phyloP scores from a whole-genome alignment of 2,329 filamentous ascomycete species.

The Verticillium longisporum region DNA sequence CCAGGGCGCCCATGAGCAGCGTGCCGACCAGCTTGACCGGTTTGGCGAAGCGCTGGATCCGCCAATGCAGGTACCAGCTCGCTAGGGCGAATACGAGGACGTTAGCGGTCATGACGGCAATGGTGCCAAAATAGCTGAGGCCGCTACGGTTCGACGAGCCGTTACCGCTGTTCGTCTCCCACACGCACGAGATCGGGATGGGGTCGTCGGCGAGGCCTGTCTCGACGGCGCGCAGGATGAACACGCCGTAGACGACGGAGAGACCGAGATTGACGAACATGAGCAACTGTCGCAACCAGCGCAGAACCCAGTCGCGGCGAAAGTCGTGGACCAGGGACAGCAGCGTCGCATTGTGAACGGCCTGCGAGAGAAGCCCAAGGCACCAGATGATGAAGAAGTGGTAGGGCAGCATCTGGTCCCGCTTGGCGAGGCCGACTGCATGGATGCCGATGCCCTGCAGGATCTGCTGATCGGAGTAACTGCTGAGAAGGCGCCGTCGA shows the following conservation, averaged over 20 bases:
- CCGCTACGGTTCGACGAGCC: constrained; percentile 29
- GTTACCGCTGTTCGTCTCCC: constrained; percentile 31
- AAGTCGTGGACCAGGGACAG: constrained; percentile 61
- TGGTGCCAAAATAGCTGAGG: constrained; percentile 50
- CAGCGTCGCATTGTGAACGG: constrained; percentile 58
- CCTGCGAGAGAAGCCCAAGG: constrained; percentile 55
- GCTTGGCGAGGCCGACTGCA: constrained; percentile 53
- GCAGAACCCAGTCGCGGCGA: constrained; percentile 58
- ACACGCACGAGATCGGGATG: constrained; percentile 56
- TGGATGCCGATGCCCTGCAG: constrained; percentile 64
- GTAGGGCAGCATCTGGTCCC: constrained; percentile 53
- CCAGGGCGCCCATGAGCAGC: constrained; percentile 48
- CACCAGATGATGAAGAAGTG: constrained; percentile 70
- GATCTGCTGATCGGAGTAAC: constrained; percentile 58
- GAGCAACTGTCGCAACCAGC: constrained; percentile 58
- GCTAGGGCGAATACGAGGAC: constrained; percentile 50
- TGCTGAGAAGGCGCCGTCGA: constrained; percentile 56
- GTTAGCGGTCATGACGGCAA: constrained; percentile 54
- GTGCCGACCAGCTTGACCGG: constrained; percentile 45
- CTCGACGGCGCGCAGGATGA: constrained; percentile 48
- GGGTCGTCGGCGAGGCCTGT: constrained; percentile 42
- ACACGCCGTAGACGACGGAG: constrained; percentile 47
- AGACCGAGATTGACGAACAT: constrained; percentile 60
- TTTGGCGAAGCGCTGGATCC: constrained; percentile 46
- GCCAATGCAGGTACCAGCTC: constrained; percentile 59